These are phyloP conservation scores for Fusarium nurragi DNA, from an alignment of 2,329 filamentous ascomycete species.

Conservation along the genomic window DNA sequence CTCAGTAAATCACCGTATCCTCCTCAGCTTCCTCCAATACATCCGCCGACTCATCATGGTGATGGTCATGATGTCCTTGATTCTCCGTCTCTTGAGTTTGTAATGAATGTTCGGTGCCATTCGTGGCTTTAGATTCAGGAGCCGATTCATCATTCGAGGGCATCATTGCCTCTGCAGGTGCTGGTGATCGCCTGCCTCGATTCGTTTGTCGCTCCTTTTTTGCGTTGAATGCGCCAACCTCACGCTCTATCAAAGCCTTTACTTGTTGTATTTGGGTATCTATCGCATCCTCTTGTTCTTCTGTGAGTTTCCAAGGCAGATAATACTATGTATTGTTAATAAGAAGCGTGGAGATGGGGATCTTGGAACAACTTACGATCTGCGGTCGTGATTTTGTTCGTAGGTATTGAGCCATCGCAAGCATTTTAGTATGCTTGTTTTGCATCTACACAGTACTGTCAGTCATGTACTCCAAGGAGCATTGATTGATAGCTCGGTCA, in stretches of 20 bases:
- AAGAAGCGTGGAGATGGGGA: neutral
- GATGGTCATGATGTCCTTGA: constrained; percentile 42
- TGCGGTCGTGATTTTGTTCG: constrained; percentile 75
- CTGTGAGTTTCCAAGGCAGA: constrained; percentile 79
- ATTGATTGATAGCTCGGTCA: neutral
- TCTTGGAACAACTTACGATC: constrained; percentile 67
- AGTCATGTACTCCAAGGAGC: constrained; percentile 5
- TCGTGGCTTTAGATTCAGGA: constrained; percentile 11
- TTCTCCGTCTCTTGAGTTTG: constrained; percentile 24
- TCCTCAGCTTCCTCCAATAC: constrained; percentile 86
- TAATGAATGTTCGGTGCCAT: constrained; percentile 8
- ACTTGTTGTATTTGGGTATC: constrained; percentile 74
- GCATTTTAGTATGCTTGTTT: constrained; percentile 75
- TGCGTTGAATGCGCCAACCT: constrained; percentile 70
- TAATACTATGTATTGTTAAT: constrained; percentile 72
- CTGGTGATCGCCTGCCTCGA: neutral
- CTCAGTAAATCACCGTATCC: constrained; percentile 89
- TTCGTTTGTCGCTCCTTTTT: constrained; percentile 53
- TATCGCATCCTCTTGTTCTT: constrained; percentile 75
- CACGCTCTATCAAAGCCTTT: constrained; percentile 69
- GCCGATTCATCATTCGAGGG: constrained; percentile 15
- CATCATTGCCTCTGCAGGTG: constrained; percentile 20
- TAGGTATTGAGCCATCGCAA: constrained; percentile 77
- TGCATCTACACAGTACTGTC: constrained; percentile 71
- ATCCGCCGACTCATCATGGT: constrained; percentile 76